Evolutionary conservation across 345 rosid species (phyloP), one percentile per base, ranked within the genome.

Genomic region (Euclidium syriacum): DNA sequence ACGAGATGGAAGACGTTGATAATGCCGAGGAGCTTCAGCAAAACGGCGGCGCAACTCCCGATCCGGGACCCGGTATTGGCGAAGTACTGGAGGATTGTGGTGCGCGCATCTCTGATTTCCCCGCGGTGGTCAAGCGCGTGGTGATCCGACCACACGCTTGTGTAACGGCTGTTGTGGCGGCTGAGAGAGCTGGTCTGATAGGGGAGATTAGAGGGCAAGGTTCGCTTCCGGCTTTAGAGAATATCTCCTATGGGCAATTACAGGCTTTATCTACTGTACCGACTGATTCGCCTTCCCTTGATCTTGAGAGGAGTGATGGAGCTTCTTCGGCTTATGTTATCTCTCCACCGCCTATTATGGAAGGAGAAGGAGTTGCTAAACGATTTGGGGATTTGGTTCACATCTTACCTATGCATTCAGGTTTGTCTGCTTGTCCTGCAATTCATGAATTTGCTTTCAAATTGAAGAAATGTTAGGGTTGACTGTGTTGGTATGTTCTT

Each of bases 351-450:
- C 77, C 70, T 50, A 75, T 85, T 52, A 79, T 94, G 97, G 88
- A 84, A 67, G 97, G 99, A 26, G 74, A 75, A 69, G 99, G 99
- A 3, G 90, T 87, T 64, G 80, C 79, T 23, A 90, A 87, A 81
- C 78, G 83, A 60, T 90, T 84, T 59, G 90, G 96, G 51, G 78
- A 66, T 67, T 62, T 81, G 52, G 81, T 79, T 72, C 97, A 78
- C 72, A 84, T 81, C 34, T 78, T 94, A 60, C 99, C 99, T 30
- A 78, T 90, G 96, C 97, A 94, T 79, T 94, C 99, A 81, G 99
- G 99, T 81, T 54, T 44, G 35, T 20, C 22, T 12, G 10, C 12
- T 15, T 50, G 17, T 42, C 32, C n/a, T 34, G 26, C 5, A 6
- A 3, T 24, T 25, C 61, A 24, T 41, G 12, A 64, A 12, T 53